These are phyloP conservation scores for Globisporangium orthogonon DNA, from an alignment of 352 stramenopile species.

Conservation along the genomic window DNA sequence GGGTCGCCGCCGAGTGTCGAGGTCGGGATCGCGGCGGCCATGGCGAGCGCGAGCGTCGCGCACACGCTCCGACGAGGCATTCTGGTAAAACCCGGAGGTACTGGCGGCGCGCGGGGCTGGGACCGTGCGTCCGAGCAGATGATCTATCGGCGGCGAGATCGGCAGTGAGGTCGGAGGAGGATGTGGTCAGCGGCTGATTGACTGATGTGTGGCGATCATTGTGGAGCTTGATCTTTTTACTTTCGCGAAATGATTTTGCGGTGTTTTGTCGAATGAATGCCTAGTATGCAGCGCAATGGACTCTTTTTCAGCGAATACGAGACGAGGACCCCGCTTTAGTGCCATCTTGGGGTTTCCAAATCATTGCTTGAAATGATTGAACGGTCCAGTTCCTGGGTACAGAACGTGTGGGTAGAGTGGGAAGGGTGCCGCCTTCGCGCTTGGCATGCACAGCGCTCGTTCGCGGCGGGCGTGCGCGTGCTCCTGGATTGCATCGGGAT, in stretches of 20 bases:
- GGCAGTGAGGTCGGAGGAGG: too few species aligned
- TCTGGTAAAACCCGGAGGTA: too few species aligned
- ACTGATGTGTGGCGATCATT: too few species aligned
- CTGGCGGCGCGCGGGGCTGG: background rate
- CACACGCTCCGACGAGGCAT: background rate
- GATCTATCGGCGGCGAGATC: too few species aligned
- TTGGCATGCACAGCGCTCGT: background rate
- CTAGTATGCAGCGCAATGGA: background rate
- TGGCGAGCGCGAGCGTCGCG: slow-evolving; percentile 5
- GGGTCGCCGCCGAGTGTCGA: background rate
- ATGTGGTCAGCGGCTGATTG: too few species aligned
- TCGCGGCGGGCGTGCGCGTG: too few species aligned
- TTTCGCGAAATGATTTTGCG: too few species aligned
- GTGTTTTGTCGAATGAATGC: too few species aligned
- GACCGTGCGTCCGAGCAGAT: background rate
- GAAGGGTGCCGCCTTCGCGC: background rate
- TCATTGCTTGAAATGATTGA: background rate
- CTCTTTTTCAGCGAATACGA: background rate
- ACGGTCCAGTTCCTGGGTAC: background rate
- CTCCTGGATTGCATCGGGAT: too few species aligned
- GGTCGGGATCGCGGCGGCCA: background rate
- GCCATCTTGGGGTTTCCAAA: background rate
- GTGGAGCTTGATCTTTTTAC: too few species aligned
- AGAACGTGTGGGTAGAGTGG: background rate
- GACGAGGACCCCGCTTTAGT: background rate